Base-by-base conservation (phyloP, 192 early-diverging fungal genomes). In the Coemansia sp. region DNA sequence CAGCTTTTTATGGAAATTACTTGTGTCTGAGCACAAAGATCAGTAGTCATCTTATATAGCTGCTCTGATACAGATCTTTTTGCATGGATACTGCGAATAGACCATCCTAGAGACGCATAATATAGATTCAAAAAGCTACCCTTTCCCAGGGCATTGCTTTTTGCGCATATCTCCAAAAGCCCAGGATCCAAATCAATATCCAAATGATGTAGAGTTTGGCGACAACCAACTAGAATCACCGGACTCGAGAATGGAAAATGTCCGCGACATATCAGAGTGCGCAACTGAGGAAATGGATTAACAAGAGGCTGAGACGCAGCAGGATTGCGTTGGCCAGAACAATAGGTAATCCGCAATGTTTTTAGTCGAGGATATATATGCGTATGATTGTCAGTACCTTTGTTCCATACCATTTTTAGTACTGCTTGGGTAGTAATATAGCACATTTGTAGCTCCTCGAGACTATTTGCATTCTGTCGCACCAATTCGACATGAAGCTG, bases 351-450 rank as follows among this genome's bases (percentile, higher is more conserved):
- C 29, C 42, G 19, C n/a, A 76, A 42, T 5, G 27, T 30, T 29
- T 68, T 60, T 33, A 76, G 75, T 19, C 57, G 59, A 14, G 75
- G 75, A 27, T 76, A 76, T 6, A 71, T 32, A 17, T 54, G 32
- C 2, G 69, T 76, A n/a, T 58, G 42, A 54, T 51, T 42, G 8
- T 29, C 22, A 7, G 52, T 20, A 0, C 36, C 30, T 1, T 54
- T 22, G 17, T 33, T 23, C 61, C 55, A 61, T 8, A 66, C 67
- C 32, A 76, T 52, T 30, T 68, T 76, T 46, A 59, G 9, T 19
- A 76, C 42, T 1, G 68, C 57, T 4, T 60, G 65, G 0, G 36
- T 20, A 4, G 69, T 71, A 6, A 59, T 33, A 17, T 64, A 51
- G 53, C 36, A 24, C 3, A 76, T 14, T 4, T 61, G 27, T 19